Conservation (phyloP, 495 filamentous ascomycete genomes). For the Podospora australis region DNA sequence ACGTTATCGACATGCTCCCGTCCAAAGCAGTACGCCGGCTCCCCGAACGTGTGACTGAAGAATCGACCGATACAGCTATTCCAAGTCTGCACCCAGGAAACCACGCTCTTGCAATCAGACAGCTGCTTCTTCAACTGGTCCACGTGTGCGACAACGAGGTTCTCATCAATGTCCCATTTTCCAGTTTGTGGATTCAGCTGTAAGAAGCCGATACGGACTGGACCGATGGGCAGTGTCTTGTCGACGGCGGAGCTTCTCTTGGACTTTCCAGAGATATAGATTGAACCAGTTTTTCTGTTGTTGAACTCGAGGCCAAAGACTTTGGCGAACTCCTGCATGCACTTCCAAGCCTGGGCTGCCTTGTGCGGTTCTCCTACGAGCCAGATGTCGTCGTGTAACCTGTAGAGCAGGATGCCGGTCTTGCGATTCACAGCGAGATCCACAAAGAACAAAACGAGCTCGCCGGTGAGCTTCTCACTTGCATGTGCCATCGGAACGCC, state of each 20-base stretch:
- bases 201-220: slow-evolving; percentile 59
- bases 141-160: slow-evolving; percentile 56
- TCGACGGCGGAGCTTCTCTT: slow-evolving; percentile 18
- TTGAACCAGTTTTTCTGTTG: slow-evolving; percentile 54
- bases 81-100: slow-evolving; percentile 61
- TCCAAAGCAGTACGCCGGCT: slow-evolving; percentile 59
- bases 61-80: slow-evolving; percentile 59
- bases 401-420: slow-evolving; percentile 53
- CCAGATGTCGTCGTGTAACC: slow-evolving; percentile 66
- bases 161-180: slow-evolving; percentile 56
- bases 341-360: slow-evolving; percentile 53
- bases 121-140: slow-evolving; percentile 54
- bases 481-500: slow-evolving; percentile 60
- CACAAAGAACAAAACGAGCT: slow-evolving; percentile 59
- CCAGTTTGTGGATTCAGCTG: slow-evolving; percentile 47
- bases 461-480: slow-evolving; percentile 55
- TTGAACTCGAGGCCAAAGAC: slow-evolving; percentile 58
- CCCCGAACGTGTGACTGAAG: slow-evolving; percentile 62
- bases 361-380: slow-evolving; percentile 52
- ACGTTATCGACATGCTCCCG: slow-evolving; percentile 56
- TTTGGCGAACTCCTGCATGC: slow-evolving; percentile 49
- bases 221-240: slow-evolving; percentile 44
- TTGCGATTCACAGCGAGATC: slow-evolving; percentile 59
- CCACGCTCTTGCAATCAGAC: slow-evolving; percentile 44
- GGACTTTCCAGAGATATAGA: slow-evolving; percentile 29